Evolutionary conservation across 208 protist genomes (phyloP), one percentile per base, ranked within the genome.

Genomic region (Leishmania arabica): DNA sequence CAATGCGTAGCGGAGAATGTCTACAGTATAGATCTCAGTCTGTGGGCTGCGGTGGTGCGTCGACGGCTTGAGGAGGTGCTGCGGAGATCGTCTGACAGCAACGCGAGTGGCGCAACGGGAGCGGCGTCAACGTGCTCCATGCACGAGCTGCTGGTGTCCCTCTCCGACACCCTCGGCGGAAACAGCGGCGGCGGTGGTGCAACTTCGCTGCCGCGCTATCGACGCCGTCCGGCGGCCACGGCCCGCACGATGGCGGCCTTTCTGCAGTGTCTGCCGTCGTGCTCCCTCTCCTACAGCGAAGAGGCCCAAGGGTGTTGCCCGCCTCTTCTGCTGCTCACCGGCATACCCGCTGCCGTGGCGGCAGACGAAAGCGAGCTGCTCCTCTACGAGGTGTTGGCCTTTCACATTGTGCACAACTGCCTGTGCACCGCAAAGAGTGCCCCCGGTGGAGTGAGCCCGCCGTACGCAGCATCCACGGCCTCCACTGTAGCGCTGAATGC

Each of bases 371-470:
- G 45, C 17, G 40, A 65, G 53, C 62, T 74, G 40, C 82, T 82
- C 6, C 70, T 85, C 17, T 78, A 79, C 73, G 72, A 85, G 65
- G 71, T 85, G 27, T 49, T 85, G 53, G 77, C 77, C 2, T 73
- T 76, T 49, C 77, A 85, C 53, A 64, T 85, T 45, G 72, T 82
- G 5, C 77, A 81, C 13, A 72, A 70, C 56, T 85, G 82, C 54
- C 62, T 85, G 27, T 74, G 49, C 71, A 85, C 77, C 0, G 64
- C 65, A 21, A 72, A 68, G 72, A 21, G 13, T 42, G 24, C 21
- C 58, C 1, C 40, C 47, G 75, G 40, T 21, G 34, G 19, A 45
- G 45, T 19, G 37, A 77, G 56, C 56, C 8, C 37, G 53, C 56
- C 74, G 40, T 51, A 37, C 27, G 34, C 34, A 2, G 24, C 21